Base-by-base conservation (phyloP, 2,329 filamentous ascomycete genomes). In the Trichoderma gracile region DNA sequence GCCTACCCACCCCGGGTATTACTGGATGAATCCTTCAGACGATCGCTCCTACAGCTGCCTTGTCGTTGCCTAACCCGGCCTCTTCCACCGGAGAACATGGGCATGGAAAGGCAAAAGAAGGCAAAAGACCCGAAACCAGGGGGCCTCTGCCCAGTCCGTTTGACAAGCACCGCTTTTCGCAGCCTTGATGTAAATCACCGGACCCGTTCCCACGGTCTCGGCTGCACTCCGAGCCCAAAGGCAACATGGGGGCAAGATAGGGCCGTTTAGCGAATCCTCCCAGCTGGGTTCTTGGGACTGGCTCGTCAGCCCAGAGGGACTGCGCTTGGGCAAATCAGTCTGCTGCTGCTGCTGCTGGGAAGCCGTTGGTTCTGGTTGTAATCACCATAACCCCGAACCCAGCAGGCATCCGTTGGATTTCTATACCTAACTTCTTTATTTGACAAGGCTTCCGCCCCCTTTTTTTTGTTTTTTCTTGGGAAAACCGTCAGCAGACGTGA, bases 161-260 rank as follows among this genome's bases (percentile, higher is more conserved):
- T 45, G 21, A 46, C 40, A 49, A 38, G 19, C 14, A 38, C 30
- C 52, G 42, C 46, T 25, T 59, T 38, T 38, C 27, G n/a, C 33
- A 27, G 27, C 49, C 49, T 38, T 42, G 38, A 25, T 54, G 58
- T 45, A 54, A 62, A 62, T 62, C 58, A 62, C 49, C 30, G n/a
- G 58, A 3, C 25, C 57, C 49, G 38, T 45, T 53, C 9, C 58
- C 58, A 46, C 43, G 40, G 42, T 53, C 47, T 54, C 49, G 58
- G 58, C 40, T 38, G 49, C 40, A 19, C 49, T 45, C n/a, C 47
- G 23, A 33, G 38, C 43, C 45, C 33, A 47, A 62, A 14, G 25
- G 25, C 21, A 25, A 40, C 23, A 25, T 38, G 47, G 33, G 19
- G 17, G 27, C 42, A 15, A 45, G 47, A 50, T 43, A 53, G 47